These are phyloP conservation scores for Phtheirospermum japonicum DNA, from an alignment of 257 asterid species.

Conservation along the genomic window DNA sequence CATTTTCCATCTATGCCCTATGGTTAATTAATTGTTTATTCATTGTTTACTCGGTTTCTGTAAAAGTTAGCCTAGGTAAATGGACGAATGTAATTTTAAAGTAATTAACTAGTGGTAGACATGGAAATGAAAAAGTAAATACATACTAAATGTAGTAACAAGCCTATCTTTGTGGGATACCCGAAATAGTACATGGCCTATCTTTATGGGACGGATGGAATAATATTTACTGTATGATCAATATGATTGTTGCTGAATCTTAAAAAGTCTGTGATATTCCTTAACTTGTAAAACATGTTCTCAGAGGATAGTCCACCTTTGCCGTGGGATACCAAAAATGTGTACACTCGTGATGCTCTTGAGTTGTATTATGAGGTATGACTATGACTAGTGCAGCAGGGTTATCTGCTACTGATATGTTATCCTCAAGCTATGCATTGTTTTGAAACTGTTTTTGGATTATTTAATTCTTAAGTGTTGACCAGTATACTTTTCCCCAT, in stretches of 20 bases:
- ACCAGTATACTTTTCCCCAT: not conserved
- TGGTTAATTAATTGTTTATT: too few species aligned
- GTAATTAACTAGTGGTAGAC: too few species aligned
- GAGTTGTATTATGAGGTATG: conserved; percentile 92
- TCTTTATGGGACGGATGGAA: too few species aligned
- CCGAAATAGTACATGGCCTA: too few species aligned
- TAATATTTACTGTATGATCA: conserved; percentile 10
- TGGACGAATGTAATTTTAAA: too few species aligned
- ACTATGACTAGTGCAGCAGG: not conserved
- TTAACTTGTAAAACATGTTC: conserved; percentile 78
- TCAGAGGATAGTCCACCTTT: conserved; percentile 72
- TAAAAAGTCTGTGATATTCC: conserved; percentile 35
- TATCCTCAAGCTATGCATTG: conserved; percentile 1
- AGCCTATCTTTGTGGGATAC: too few species aligned
- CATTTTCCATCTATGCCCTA: too few species aligned
- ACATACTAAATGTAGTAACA: too few species aligned
- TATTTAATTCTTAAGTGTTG: not conserved
- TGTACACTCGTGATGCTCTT: conserved; percentile 73
- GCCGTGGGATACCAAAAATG: conserved; percentile 74
- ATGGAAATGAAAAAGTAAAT: too few species aligned
- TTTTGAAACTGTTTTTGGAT: not conserved
- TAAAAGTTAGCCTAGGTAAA: too few species aligned
- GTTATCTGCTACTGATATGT: conserved; percentile 8
- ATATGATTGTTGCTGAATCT: conserved; percentile 20
- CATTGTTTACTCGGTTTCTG: too few species aligned